Base-by-base conservation (phyloP, 179 eudicot species). In the Corrigiola litoralis region DNA sequence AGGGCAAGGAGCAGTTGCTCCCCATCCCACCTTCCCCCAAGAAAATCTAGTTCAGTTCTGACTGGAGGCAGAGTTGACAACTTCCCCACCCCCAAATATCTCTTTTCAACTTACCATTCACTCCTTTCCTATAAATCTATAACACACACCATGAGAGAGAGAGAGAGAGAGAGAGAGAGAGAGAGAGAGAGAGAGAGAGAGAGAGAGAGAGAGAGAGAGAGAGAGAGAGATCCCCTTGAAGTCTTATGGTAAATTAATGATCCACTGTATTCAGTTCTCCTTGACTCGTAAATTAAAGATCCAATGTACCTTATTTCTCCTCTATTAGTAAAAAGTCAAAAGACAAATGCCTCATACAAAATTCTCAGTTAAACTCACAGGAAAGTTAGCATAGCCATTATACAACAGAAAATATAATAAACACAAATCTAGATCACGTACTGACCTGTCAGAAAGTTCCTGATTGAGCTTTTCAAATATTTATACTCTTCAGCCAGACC, bases 401-500 rank as follows among this genome's bases (percentile, higher is more conserved):
- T 9, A 45, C 1, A 20, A 45, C 42, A 28, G 40, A 18, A 42
- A 13, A 2, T 27, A 20, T 13, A 28, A 13, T 17, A 53, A 54
- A 12, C n/a, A 2, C 4, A 25, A 48, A 49, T 37, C 28, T 10
- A 42, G 4, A 4, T 41, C 14, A 36, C 28, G 12, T n/a, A 53
- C 75, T 60, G 12, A 75, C 99, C 97, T 73, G 97, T 90, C 23
- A 87, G 64, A 76, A 71, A 94, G 18, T 79, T 83, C 68, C 79
- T 71, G 72, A 94, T 90, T 54, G 99, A 90, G 78, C 74, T 80
- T 67, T 94, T 94, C 68, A 94, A 81, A 72, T 94, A 94, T 21
- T 72, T 68, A 66, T 94, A 94, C 72, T 94, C 97, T 21, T 79
- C 73, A 23, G 83, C 79, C 62, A 94, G 80, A 36, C 96, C 97